phyloP scores from a whole-genome alignment of 1,139 yeast genomes.

The Arxiozyma slooffiae region DNA sequence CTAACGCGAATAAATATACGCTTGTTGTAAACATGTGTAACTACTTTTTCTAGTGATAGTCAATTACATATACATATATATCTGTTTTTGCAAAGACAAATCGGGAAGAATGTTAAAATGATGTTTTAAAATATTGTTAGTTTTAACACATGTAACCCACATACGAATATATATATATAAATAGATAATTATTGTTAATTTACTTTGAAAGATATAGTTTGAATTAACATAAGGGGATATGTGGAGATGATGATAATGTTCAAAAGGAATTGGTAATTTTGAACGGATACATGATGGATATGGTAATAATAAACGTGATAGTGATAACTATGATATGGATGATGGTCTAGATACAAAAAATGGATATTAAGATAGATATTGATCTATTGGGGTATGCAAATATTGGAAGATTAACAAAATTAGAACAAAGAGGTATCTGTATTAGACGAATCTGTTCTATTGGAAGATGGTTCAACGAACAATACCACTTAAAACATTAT shows the following conservation, averaged over 20 bases:
- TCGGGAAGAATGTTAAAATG: background rate
- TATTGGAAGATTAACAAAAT: background rate
- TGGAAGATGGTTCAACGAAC: background rate
- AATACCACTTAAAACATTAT: background rate
- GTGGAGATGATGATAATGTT: background rate
- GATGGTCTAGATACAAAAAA: background rate
- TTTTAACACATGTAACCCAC: too few species aligned
- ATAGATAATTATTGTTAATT: too few species aligned
- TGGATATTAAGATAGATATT: background rate
- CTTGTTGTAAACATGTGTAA: too few species aligned
- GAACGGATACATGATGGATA: background rate
- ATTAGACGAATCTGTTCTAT: background rate
- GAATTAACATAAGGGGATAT: conserved; percentile 5
- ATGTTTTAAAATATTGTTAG: background rate
- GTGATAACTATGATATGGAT: background rate
- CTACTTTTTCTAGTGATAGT: too few species aligned
- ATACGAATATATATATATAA: too few species aligned
- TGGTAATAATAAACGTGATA: too few species aligned
- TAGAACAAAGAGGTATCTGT: background rate
- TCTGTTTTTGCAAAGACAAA: too few species aligned
- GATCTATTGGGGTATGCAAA: background rate
- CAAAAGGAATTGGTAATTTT: background rate
- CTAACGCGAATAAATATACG: too few species aligned
- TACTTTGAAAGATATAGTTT: background rate
- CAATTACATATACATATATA: too few species aligned